A percentile compares a stretch with the other conserved stretches of the same genome.
phyloP scores from a whole-genome alignment of 768 basidiomycete genomes.

The Psilocybe cubensis region DNA sequence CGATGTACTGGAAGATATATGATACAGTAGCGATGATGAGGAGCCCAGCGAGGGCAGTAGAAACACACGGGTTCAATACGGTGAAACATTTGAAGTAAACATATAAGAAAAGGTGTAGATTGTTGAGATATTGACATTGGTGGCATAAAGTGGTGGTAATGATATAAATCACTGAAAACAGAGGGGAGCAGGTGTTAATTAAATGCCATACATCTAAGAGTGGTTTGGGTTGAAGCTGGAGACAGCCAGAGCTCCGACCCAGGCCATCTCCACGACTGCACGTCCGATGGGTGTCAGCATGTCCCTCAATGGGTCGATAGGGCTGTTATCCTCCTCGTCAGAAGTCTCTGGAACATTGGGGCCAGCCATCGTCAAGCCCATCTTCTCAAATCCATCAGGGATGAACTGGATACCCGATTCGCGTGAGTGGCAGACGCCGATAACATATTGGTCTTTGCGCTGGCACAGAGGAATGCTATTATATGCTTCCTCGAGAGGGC shows the following conservation, averaged over 20 bases:
- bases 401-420: constrained; percentile 76
- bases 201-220: not conserved
- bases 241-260: constrained; percentile 55
- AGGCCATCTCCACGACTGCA: constrained; percentile 60
- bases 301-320: constrained; percentile 46
- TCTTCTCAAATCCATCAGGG: constrained; percentile 76
- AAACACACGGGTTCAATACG: not conserved
- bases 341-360: constrained; percentile 23
- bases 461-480: constrained; percentile 39
- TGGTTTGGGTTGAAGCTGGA: constrained; percentile 44
- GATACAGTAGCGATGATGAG: constrained; percentile 6
- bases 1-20: constrained; percentile 2
- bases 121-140: not conserved
- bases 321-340: constrained; percentile 30
- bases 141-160: not conserved
- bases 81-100: not conserved
- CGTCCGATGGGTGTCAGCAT: constrained; percentile 55
- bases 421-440: constrained; percentile 65
- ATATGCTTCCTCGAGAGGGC: constrained; percentile 57
- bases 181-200: not conserved
- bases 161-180: not conserved
- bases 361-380: constrained; percentile 63
- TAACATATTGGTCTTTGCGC: constrained; percentile 41
- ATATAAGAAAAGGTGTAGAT: not conserved
- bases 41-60: not conserved